Evolutionary conservation across 2,329 filamentous ascomycete species (phyloP).

Genomic region (Sclerotinia borealis): DNA sequence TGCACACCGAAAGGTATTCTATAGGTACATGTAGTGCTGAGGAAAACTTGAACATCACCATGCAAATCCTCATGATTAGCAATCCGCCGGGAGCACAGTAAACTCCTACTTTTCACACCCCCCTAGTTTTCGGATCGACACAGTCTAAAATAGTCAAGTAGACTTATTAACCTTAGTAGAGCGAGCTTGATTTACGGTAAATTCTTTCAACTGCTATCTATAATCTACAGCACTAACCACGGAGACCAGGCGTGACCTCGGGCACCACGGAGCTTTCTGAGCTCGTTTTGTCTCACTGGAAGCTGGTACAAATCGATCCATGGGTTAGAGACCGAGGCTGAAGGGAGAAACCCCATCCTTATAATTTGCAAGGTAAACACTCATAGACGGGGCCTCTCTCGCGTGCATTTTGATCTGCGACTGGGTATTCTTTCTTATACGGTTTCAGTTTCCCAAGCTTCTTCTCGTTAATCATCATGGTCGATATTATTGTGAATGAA

Average conservation of each 20-base stretch:
- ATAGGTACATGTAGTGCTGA: no score
- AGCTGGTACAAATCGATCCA: not conserved
- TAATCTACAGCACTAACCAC: not conserved
- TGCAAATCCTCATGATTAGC: not conserved
- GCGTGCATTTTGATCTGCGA: not conserved
- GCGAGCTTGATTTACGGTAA: not conserved
- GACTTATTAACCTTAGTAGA: no score
- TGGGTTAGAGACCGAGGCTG: not conserved
- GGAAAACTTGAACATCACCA: not conserved
- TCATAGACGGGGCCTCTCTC: no score
- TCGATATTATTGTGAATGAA: not conserved
- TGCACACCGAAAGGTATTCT: not conserved
- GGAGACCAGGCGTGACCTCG: not conserved
- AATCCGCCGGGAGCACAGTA: no score
- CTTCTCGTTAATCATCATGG: not conserved
- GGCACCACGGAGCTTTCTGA: conserved; percentile 2
- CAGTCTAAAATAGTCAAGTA: not conserved
- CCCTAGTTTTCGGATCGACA: not conserved
- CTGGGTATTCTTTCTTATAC: not conserved
- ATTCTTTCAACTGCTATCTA: not conserved
- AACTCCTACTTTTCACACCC: no score
- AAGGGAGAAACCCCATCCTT: not conserved
- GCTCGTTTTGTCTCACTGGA: not conserved
- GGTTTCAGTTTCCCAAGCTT: not conserved
- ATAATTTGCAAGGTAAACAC: no score